phyloP scores from a whole-genome alignment of 208 protist genomes.

The Leishmania martiniquensis region DNA sequence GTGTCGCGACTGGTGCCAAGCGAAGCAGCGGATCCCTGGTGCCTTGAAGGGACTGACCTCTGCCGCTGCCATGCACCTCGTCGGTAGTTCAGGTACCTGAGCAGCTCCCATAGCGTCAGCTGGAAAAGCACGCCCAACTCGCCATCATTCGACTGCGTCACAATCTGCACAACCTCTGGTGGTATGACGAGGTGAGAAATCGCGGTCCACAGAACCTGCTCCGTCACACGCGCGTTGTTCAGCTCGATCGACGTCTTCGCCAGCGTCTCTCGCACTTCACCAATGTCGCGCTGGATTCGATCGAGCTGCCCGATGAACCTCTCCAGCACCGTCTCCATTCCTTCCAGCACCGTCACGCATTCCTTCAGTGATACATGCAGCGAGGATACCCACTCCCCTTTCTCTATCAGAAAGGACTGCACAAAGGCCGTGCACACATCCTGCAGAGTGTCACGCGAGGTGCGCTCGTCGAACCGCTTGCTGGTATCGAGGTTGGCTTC shows the following conservation, averaged over 20 bases:
- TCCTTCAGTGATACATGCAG: conserved; percentile 62
- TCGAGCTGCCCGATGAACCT: conserved; percentile 70
- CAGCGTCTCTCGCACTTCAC: conserved; percentile 69
- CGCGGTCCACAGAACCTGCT: conserved; percentile 59
- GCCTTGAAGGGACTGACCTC: background rate
- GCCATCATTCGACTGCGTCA: conserved; percentile 72
- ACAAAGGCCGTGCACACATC: conserved; percentile 73
- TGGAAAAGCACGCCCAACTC: conserved; percentile 77
- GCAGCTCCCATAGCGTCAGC: conserved; percentile 50
- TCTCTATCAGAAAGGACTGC: conserved; percentile 59
- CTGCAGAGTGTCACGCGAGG: conserved; percentile 44
- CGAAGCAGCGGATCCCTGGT: background rate
- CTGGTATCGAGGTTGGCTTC: conserved; percentile 39
- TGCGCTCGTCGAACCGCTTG: conserved; percentile 37
- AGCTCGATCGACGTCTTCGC: conserved; percentile 50
- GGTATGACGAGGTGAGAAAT: conserved; percentile 70
- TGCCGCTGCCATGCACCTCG: conserved; percentile 40
- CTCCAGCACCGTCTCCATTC: conserved; percentile 71
- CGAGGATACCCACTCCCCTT: conserved; percentile 51
- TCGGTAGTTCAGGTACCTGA: conserved; percentile 68
- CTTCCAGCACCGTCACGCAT: conserved; percentile 58
- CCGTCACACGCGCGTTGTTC: conserved; percentile 45
- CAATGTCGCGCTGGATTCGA: conserved; percentile 72
- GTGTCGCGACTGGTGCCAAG: background rate
- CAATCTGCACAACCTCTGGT: conserved; percentile 77